Evolutionary conservation across 768 basidiomycete species (phyloP).

Genomic region (Calocybe cyanea): DNA sequence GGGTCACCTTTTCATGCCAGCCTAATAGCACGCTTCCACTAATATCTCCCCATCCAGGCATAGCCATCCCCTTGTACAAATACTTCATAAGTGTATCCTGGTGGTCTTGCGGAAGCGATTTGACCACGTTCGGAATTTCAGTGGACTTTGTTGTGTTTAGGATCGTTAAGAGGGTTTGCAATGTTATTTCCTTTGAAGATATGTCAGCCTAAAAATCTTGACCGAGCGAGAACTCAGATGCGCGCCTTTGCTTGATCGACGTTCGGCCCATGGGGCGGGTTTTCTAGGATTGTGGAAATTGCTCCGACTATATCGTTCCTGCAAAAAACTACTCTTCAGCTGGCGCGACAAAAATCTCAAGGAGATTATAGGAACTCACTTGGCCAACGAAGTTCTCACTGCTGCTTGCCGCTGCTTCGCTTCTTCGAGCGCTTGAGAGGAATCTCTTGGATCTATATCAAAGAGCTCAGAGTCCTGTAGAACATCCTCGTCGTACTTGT

Average conservation of each 20-base stretch:
- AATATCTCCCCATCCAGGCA: constrained; percentile 58
- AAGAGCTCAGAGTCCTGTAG: constrained; percentile 83
- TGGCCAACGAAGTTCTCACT: constrained; percentile 71
- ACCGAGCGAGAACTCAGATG: not conserved
- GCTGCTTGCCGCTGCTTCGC: constrained; percentile 60
- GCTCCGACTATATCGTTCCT: constrained; percentile 81
- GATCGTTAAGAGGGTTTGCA: constrained; percentile 79
- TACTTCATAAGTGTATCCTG: constrained; percentile 98
- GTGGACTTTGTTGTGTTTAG: constrained; percentile 91
- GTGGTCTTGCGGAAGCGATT: constrained; percentile 62
- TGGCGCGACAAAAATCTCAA: no score
- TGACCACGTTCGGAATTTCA: constrained; percentile 77
- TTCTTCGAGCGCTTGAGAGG: constrained; percentile 68
- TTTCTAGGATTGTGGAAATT: constrained; percentile 64
- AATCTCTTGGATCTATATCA: constrained; percentile 78
- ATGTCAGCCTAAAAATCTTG: not conserved
- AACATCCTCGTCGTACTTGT: constrained; percentile 88
- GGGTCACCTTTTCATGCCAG: constrained; percentile 98
- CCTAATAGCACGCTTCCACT: constrained; percentile 63
- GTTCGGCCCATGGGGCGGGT: constrained; percentile 84
- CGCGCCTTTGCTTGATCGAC: constrained; percentile 88
- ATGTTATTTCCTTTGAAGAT: constrained; percentile 60
- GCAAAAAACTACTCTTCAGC: no score
- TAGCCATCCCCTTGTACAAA: constrained; percentile 93
- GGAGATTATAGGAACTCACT: constrained; percentile 41